Base-by-base conservation (phyloP, 345 rosid genomes). In the Capsella bursapastoris region DNA sequence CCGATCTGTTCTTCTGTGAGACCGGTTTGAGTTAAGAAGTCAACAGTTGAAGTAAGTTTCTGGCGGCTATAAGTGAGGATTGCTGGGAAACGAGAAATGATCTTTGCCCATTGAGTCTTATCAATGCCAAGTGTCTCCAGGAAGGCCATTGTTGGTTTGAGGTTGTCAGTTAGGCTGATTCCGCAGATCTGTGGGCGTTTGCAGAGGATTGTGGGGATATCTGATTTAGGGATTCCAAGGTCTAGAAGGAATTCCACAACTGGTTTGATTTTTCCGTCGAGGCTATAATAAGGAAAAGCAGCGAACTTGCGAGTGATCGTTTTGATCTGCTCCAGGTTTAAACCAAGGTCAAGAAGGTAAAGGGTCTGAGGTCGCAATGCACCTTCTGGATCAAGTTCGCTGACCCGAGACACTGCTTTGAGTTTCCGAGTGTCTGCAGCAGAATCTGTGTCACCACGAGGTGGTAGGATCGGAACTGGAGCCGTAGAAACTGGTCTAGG, bases 141-240 rank as follows among this genome's bases (percentile, higher is more conserved):
- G 52, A 84, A 86, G 32, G 66, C 53, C 98, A 89, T 90, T 25
- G 97, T 89, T 4, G 98, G 98, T 57, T 80, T 88, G 22, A 93
- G 79, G 59, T 93, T 90, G 9, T 88, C 90, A 0, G 88, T 74
- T 9, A 93, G 76, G 79, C 98, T 93, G 29, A 90, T 86, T 68
- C 97, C 98, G 50, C 96, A 91, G 0, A 93, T 70, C 74, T 93
- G 98, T 44, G 98, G 97, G 52, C 97, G 85, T 82, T 88, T 93
- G 61, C 74, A 66, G 49, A 93, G 84, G 70, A 90, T 87, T 35
- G 73, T 73, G 0, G 88, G 83, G 66, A 93, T 85, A 29, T 86
- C 83, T 45, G 92, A 84, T 59, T 88, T 90, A 5, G 92, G 80
- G 8, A 93, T 74, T 7, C 98, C 98, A 11, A 90, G 93, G 77